Conservation (phyloP, 2,329 filamentous ascomycete genomes). For the Colletotrichum phormii region DNA sequence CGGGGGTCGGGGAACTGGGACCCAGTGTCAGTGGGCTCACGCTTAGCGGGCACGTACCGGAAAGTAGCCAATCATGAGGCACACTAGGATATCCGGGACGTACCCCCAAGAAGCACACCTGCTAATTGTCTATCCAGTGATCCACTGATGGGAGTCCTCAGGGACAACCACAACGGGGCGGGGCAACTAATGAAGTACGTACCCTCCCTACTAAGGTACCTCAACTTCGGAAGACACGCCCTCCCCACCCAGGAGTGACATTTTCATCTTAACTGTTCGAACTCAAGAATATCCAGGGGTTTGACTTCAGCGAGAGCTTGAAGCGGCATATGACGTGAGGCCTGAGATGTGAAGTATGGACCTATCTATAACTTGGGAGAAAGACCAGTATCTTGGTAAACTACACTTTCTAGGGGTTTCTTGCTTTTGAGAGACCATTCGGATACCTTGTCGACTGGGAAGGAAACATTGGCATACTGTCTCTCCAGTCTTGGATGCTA, state of each 20-base stretch:
- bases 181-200: background rate
- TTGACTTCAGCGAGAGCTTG: background rate
- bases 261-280: too few relatives aligned
- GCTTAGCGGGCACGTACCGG: slow-evolving; percentile 13
- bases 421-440: background rate
- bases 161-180: background rate
- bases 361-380: background rate
- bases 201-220: background rate
- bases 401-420: background rate
- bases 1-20: slow-evolving; percentile 10
- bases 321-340: background rate
- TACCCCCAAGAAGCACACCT: background rate
- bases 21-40: slow-evolving; percentile 11
- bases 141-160: background rate
- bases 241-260: too few relatives aligned
- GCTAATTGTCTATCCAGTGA: background rate
- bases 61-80: background rate
- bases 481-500: background rate
- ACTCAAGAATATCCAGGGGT: background rate
- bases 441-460: background rate
- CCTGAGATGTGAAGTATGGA: background rate
- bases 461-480: background rate
- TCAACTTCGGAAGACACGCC: background rate
- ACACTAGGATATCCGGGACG: background rate
- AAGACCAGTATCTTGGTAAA: background rate